These are phyloP conservation scores for Tulasnella sp. DNA, from an alignment of 768 basidiomycete genomes.

Conservation along the genomic window DNA sequence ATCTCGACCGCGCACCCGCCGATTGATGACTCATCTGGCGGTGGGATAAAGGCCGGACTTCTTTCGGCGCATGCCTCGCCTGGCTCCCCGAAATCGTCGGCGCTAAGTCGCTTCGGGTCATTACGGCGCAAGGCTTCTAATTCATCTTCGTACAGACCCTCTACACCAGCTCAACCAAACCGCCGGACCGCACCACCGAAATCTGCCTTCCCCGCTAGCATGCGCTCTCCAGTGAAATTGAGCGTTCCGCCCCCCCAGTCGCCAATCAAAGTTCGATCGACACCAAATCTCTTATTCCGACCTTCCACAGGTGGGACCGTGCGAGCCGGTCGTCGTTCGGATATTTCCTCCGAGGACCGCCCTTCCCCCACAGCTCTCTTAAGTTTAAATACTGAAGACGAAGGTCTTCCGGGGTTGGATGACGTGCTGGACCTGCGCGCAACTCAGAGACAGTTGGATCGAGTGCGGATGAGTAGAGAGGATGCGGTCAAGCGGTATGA, in stretches of 20 bases:
- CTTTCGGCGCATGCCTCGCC: background rate
- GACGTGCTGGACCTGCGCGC: background rate
- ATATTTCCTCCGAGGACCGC: background rate
- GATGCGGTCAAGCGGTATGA: conserved; percentile 67
- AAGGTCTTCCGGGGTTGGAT: background rate
- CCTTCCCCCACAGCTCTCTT: conserved; percentile 1
- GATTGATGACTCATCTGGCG: background rate
- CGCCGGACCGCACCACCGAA: background rate
- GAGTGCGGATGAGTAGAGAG: conserved; percentile 55
- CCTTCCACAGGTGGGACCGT: background rate
- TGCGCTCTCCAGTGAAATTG: too few relatives aligned
- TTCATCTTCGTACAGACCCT: background rate
- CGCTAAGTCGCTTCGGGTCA: conserved; percentile 4
- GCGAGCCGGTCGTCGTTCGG: background rate
- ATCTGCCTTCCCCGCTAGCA: background rate
- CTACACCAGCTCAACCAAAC: background rate
- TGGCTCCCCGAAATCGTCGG: background rate
- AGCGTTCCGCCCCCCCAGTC: background rate
- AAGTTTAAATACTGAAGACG: background rate
- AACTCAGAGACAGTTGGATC: conserved; percentile 25
- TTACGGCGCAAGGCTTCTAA: conserved; percentile 8
- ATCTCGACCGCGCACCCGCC: background rate
- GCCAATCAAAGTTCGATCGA: background rate
- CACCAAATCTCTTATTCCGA: background rate
- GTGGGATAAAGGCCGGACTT: background rate